Conservation (phyloP, 116 monocot species). For the Posidonia oceanica region DNA sequence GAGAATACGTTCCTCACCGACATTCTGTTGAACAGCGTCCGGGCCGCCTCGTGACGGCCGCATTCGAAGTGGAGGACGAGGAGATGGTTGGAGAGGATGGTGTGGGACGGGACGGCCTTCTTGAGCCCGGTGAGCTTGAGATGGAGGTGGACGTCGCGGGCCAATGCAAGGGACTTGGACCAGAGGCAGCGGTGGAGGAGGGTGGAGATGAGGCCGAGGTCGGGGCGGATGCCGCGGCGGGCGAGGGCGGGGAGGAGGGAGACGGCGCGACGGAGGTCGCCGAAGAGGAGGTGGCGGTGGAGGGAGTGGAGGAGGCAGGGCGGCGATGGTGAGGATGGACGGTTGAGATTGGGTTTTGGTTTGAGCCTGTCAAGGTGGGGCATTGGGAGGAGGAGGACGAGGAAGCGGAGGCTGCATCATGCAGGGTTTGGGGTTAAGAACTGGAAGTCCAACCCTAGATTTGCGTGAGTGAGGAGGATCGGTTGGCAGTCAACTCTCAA, state of each 20-base stretch:
- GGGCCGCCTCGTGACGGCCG: constrained; percentile 20
- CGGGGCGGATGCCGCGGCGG: constrained; percentile 41
- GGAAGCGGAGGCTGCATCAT: too few species aligned
- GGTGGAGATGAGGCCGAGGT: constrained; percentile 21
- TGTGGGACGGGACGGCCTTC: constrained; percentile 14
- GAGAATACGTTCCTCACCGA: constrained; percentile 37
- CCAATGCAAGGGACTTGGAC: constrained; percentile 21
- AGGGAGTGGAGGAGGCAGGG: constrained; percentile 39
- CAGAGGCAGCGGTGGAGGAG: constrained; percentile 41
- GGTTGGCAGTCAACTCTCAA: too few species aligned
- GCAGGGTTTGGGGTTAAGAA: too few species aligned
- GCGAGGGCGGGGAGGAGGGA: constrained; percentile 40
- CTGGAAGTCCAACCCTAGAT: too few species aligned
- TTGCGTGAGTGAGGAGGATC: too few species aligned
- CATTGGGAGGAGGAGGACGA: constrained; percentile 19
- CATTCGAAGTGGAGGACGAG: constrained; percentile 28
- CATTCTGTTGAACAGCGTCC: constrained; percentile 47
- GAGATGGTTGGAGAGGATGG: constrained; percentile 42
- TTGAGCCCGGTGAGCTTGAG: constrained; percentile 41
- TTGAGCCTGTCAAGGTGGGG: constrained; percentile 10
- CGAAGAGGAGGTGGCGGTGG: constrained; percentile 16
- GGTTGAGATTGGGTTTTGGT: background rate
- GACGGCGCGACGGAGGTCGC: constrained; percentile 35
- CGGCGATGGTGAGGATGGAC: background rate
- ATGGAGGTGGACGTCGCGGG: constrained; percentile 39